Evolutionary conservation across 2,329 filamentous ascomycete genomes (phyloP).

Genomic region (Fusarium mexicanum): DNA sequence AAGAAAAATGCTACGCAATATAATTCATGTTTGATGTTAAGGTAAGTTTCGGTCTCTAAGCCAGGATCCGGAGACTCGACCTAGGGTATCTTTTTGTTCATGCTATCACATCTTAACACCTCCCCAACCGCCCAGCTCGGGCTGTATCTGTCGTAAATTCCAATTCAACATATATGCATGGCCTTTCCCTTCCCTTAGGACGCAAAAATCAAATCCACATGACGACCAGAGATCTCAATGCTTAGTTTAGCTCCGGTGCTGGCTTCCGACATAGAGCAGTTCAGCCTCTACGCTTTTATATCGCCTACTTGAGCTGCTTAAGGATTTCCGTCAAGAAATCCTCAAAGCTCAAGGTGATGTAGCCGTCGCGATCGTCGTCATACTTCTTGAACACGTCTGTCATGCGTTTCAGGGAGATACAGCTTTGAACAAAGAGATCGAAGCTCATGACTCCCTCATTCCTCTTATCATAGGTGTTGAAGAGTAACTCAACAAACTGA

Average conservation of each 20-base stretch:
- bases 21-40: slow-evolving; percentile 33
- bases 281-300: neutral
- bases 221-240: neutral
- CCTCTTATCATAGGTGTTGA: slow-evolving; percentile 87
- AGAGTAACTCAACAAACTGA: slow-evolving; percentile 84
- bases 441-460: slow-evolving; percentile 81
- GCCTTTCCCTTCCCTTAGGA: neutral
- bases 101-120: slow-evolving; percentile 23
- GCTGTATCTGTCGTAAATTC: slow-evolving; percentile 20
- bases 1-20: slow-evolving; percentile 1
- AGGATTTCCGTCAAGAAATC: slow-evolving; percentile 78
- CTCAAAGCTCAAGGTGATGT: slow-evolving; percentile 84
- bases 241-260: neutral
- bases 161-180: slow-evolving; percentile 8
- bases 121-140: neutral
- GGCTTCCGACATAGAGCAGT: neutral
- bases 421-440: slow-evolving; percentile 96
- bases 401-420: slow-evolving; percentile 97
- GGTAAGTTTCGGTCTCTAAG: slow-evolving; percentile 40
- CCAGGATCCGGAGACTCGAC: slow-evolving; percentile 39
- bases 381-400: slow-evolving; percentile 99
- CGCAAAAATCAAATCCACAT: slow-evolving; percentile 11
- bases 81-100: slow-evolving; percentile 45
- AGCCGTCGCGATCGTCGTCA: slow-evolving; percentile 95
- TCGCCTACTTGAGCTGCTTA: slow-evolving; percentile 64